A percentile compares a stretch with the other conserved stretches of the same genome.
Evolutionary conservation across 345 rosid genomes (phyloP).

Genomic region (Brassica juncea): DNA sequence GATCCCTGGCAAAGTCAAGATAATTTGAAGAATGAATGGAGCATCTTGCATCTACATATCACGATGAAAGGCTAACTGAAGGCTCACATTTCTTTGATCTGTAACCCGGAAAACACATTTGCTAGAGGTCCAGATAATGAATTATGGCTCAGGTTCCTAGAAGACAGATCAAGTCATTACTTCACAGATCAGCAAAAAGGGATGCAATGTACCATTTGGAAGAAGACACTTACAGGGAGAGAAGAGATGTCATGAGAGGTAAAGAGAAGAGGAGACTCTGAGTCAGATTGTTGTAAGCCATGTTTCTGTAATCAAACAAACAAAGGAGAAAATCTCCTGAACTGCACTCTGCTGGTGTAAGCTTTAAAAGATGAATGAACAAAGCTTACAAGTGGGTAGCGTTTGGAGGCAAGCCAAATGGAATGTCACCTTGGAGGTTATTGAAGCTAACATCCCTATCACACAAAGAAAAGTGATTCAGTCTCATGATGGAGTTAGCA

Average conservation of each 20-base stretch:
- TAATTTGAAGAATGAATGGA: not conserved
- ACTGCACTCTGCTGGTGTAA: not conserved
- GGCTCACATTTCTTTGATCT: conserved; percentile 71
- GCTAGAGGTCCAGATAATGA: conserved; percentile 79
- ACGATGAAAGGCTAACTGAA: not conserved
- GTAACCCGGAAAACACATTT: conserved; percentile 70
- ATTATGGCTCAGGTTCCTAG: conserved; percentile 90
- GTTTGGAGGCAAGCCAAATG: conserved; percentile 70
- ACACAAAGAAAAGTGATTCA: conserved; percentile 23
- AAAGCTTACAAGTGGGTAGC: conserved; percentile 72
- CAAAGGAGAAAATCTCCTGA: conserved; percentile 1
- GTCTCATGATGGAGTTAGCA: not conserved
- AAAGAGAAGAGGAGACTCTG: conserved; percentile 66
- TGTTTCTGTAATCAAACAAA: conserved; percentile 53
- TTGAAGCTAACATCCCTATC: conserved; percentile 78
- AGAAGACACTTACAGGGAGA: conserved; percentile 58
- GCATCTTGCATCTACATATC: not conserved
- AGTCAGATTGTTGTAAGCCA: conserved; percentile 70
- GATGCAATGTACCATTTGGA: not conserved
- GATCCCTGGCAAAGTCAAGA: conserved; percentile 59
- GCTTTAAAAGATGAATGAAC: conserved; percentile 2
- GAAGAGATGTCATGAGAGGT: conserved; percentile 55
- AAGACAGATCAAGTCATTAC: conserved; percentile 23
- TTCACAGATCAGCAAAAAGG: not conserved
- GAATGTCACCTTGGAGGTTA: conserved; percentile 68